Evolutionary conservation across 2,329 filamentous ascomycete species (phyloP).

Genomic region (Colletotrichum higginsianum): DNA sequence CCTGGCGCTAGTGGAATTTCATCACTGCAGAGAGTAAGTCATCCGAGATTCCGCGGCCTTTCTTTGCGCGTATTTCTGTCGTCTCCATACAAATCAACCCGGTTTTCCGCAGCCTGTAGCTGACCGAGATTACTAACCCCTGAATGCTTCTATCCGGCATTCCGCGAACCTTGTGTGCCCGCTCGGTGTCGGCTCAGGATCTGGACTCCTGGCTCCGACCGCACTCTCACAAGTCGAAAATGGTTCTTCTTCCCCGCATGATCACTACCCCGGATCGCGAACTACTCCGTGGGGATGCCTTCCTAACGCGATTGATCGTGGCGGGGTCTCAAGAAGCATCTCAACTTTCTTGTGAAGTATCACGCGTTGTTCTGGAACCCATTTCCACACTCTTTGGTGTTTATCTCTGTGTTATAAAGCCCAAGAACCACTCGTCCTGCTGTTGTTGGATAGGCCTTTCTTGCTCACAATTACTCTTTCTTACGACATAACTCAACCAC

Average conservation of each 20-base stretch:
- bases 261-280: conserved; percentile 3
- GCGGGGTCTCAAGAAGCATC: no score
- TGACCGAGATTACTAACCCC: neutral
- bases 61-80: neutral
- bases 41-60: neutral
- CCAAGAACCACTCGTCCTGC: no score
- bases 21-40: neutral
- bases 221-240: no score
- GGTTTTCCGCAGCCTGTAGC: neutral
- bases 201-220: no score
- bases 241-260: neutral
- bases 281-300: neutral
- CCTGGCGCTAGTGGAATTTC: no score
- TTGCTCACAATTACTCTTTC: no score
- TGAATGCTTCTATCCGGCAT: neutral
- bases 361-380: neutral
- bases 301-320: no score
- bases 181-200: no score
- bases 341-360: neutral
- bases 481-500: neutral
- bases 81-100: neutral
- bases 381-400: neutral
- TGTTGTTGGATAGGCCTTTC: no score
- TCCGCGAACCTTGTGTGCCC: neutral
- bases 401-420: neutral